These are phyloP conservation scores for Schwanniomyces yamadae DNA, from an alignment of 805 yeast species.

Conservation along the genomic window DNA sequence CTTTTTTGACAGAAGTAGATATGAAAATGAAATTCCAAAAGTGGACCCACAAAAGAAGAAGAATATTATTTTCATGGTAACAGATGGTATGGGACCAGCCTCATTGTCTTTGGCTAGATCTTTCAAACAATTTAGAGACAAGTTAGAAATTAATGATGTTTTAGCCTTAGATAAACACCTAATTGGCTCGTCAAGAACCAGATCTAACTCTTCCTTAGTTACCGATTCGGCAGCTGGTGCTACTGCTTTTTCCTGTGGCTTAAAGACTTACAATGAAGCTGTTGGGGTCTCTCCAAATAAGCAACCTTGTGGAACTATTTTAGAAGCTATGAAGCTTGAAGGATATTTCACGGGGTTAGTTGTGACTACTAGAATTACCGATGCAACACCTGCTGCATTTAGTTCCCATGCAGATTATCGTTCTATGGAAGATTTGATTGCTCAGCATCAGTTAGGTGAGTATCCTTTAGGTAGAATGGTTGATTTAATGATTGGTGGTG, in stretches of 20 bases:
- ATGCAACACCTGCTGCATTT: slow-evolving; percentile 93
- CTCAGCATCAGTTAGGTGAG: slow-evolving; percentile 81
- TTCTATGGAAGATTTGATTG: slow-evolving; percentile 79
- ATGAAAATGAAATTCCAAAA: not conserved
- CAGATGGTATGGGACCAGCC: slow-evolving; percentile 96
- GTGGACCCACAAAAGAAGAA: slow-evolving; percentile 45
- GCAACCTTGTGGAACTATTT: slow-evolving; percentile 80
- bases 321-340: slow-evolving; percentile 80
- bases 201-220: slow-evolving; percentile 71
- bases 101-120: slow-evolving; percentile 77
- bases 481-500: slow-evolving; percentile 89
- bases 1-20: not conserved
- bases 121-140: slow-evolving; percentile 61
- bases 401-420: slow-evolving; percentile 77
- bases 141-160: slow-evolving; percentile 52
- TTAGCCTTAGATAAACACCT: slow-evolving; percentile 65
- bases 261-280: slow-evolving; percentile 86
- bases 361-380: slow-evolving; percentile 88
- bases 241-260: slow-evolving; percentile 84
- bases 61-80: slow-evolving; percentile 82
- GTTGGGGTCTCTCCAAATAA: slow-evolving; percentile 74
- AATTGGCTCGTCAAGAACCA: slow-evolving; percentile 82
- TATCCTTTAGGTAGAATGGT: slow-evolving; percentile 77
- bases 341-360: slow-evolving; percentile 88
- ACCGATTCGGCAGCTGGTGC: slow-evolving; percentile 99